Evolutionary conservation across 352 stramenopile genomes (phyloP).

Genomic region (Phytophthora lateralis): DNA sequence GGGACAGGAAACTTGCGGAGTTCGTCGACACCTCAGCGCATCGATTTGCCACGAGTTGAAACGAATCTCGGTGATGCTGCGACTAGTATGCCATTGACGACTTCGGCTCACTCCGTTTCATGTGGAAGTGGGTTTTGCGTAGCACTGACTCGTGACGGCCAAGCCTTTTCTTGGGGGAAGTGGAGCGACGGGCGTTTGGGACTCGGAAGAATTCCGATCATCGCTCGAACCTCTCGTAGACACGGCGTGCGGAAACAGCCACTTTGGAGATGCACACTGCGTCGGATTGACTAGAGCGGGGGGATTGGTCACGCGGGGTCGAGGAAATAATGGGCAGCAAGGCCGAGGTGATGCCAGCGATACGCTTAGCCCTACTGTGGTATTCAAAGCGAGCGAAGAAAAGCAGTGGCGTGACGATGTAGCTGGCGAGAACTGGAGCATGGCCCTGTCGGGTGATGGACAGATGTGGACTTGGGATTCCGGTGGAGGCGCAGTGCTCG

Average conservation of each 20-base stretch:
- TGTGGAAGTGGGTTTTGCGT: slow-evolving; percentile 86
- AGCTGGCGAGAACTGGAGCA: slow-evolving; percentile 77
- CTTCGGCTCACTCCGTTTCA: slow-evolving; percentile 39
- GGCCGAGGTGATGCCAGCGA: slow-evolving; percentile 61
- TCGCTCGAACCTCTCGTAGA: slow-evolving; percentile 44
- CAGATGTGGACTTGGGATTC: slow-evolving; percentile 86
- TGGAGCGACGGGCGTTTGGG: slow-evolving; percentile 77
- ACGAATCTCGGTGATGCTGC: neutral
- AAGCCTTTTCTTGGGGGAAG: slow-evolving; percentile 84
- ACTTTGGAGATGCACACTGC: slow-evolving; percentile 83
- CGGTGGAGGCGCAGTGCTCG: slow-evolving; percentile 67
- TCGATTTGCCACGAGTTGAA: slow-evolving; percentile 30
- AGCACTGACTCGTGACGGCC: slow-evolving; percentile 53
- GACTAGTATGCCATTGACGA: neutral
- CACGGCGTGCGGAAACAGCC: slow-evolving; percentile 52
- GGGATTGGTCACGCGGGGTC: slow-evolving; percentile 77
- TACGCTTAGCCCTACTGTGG: slow-evolving; percentile 28
- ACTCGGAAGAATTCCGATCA: slow-evolving; percentile 62
- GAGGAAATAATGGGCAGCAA: slow-evolving; percentile 79
- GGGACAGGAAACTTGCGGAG: slow-evolving; percentile 47
- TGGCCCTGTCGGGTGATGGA: slow-evolving; percentile 71
- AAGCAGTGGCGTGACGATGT: slow-evolving; percentile 53
- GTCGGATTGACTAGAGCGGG: slow-evolving; percentile 60
- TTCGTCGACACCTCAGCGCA: slow-evolving; percentile 40
- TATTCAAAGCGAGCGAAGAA: slow-evolving; percentile 15